Evolutionary conservation across 129 eudicot genomes (phyloP).

Genomic region (Dittrichia graveolens): DNA sequence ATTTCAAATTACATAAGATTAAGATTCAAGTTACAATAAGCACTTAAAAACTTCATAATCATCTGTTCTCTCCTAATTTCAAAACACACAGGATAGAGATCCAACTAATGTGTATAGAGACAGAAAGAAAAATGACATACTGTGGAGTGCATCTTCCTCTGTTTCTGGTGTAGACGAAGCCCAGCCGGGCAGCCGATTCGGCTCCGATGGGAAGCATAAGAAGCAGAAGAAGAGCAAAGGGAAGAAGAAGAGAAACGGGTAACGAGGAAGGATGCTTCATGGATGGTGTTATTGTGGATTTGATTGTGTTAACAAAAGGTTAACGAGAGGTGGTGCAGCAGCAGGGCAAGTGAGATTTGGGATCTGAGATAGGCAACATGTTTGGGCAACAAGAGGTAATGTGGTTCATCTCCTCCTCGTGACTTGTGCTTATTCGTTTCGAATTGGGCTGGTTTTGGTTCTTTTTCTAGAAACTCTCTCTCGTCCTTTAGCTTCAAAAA

Average conservation of each 20-base stretch:
- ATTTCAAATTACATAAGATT: not conserved
- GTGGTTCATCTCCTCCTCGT: slow-evolving; percentile 23
- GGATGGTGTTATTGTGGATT: too few species aligned
- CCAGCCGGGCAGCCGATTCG: slow-evolving; percentile 47
- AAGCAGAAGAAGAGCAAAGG: slow-evolving; percentile 31
- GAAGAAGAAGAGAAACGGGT: slow-evolving; percentile 31
- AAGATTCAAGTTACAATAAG: slow-evolving; percentile 3
- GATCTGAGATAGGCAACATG: slow-evolving; percentile 38
- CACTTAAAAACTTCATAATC: not conserved
- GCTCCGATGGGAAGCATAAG: slow-evolving; percentile 29
- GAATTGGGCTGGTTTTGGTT: not conserved
- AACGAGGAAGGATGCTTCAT: slow-evolving; percentile 22
- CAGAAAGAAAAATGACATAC: slow-evolving; percentile 38
- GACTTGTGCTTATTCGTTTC: slow-evolving; percentile 34
- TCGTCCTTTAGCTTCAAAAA: slow-evolving; percentile 22
- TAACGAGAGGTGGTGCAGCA: slow-evolving; percentile 19
- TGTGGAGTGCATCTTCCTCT: slow-evolving; percentile 96
- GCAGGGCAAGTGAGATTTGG: slow-evolving; percentile 39
- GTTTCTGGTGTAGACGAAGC: slow-evolving; percentile 65
- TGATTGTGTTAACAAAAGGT: slow-evolving; percentile 31
- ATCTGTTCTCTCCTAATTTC: not conserved
- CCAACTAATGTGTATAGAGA: not conserved
- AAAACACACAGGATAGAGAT: not conserved
- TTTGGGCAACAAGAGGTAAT: slow-evolving; percentile 26
- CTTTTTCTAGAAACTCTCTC: slow-evolving; percentile 22